Base-by-base conservation (phyloP, 1,284 basidiomycete genomes). In the Ustilago lituana region DNA sequence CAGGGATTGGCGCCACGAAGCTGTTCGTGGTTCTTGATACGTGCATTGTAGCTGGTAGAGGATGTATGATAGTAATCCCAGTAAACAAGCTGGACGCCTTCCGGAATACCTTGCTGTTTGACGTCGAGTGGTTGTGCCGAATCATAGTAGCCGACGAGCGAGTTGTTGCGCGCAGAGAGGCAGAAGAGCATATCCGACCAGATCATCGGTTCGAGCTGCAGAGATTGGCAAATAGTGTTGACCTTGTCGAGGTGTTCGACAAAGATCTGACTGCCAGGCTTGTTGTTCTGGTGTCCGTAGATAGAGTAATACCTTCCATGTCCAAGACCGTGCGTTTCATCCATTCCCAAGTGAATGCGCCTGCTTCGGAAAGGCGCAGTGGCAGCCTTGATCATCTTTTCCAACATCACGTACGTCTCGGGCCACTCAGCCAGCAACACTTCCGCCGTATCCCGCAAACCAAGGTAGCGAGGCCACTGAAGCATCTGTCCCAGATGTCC, bases 401-500 rank as follows among this genome's bases (percentile, higher is more conserved):
- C 76, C 48, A 83, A 74, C 60, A 83, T 78, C 1, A 44, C 45
- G 45, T 83, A 82, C 2, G 79, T 82, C 51, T 82, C 81, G 8
- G 52, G 63, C 31, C 61, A 70, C 38, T 82, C 82, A 4, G 81
- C 75, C 10, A 83, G 63, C 27, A 83, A 56, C 5, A 83, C 82
- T 20, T 83, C 83, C 1, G 81, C 72, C 0, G 83, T 83, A 54
- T 83, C 83, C 10, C 81, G 57, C 36, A 83, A 49, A 10, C 64
- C 68, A 2, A 79, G 67, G 53, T 77, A 83, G 15, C 76, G 66
- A 0, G 83, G 82, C 83, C 83, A 83, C 46, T 83, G 83, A 2
- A 83, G 74, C 74, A 83, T 82, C 66, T 83, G 83, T 0, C 83
- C 83, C 11, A 83, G 66, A 56, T 83, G 83, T 2, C 83, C 83